Conservation (phyloP, 371 early-diverging fungal genomes). For the Mortierella sp. region DNA sequence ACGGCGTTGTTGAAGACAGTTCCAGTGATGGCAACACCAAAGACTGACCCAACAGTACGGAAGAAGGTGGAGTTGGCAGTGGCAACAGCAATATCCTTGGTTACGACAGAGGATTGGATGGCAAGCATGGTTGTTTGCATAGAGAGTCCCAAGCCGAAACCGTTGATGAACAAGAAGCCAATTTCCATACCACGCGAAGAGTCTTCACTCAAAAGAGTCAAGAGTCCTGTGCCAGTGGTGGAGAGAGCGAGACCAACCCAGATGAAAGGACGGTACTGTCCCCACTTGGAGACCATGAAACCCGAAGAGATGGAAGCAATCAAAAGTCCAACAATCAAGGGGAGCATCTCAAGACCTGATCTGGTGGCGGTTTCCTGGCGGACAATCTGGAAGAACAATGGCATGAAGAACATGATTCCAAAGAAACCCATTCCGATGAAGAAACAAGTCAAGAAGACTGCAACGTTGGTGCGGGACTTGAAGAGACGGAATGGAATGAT, state of each 20-base stretch:
- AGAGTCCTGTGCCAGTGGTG: slow-evolving; percentile 61
- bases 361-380: slow-evolving; percentile 62
- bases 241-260: slow-evolving; percentile 63
- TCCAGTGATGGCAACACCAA: slow-evolving; percentile 74
- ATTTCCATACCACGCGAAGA: slow-evolving; percentile 61
- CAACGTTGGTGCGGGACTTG: slow-evolving; percentile 35
- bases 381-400: slow-evolving; percentile 73
- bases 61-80: slow-evolving; percentile 69
- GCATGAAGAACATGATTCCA: slow-evolving; percentile 70
- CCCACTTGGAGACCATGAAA: slow-evolving; percentile 60
- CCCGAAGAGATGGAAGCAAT: slow-evolving; percentile 66
- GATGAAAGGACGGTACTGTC: slow-evolving; percentile 65
- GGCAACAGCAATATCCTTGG: slow-evolving; percentile 73
- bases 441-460: slow-evolving; percentile 54
- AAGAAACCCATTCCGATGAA: slow-evolving; percentile 62
- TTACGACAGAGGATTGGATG: slow-evolving; percentile 66
- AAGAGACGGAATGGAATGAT: slow-evolving; percentile 64
- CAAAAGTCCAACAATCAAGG: slow-evolving; percentile 69
- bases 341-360: slow-evolving; percentile 76
- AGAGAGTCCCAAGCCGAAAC: slow-evolving; percentile 71
- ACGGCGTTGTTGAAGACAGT: slow-evolving; percentile 64
- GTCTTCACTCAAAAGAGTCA: slow-evolving; percentile 59
- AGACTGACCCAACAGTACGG: slow-evolving; percentile 74
- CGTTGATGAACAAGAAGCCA: slow-evolving; percentile 62
- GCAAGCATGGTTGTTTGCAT: slow-evolving; percentile 74